phyloP scores from a whole-genome alignment of 2,329 filamentous ascomycete species.

The Fusarium cicatricum region DNA sequence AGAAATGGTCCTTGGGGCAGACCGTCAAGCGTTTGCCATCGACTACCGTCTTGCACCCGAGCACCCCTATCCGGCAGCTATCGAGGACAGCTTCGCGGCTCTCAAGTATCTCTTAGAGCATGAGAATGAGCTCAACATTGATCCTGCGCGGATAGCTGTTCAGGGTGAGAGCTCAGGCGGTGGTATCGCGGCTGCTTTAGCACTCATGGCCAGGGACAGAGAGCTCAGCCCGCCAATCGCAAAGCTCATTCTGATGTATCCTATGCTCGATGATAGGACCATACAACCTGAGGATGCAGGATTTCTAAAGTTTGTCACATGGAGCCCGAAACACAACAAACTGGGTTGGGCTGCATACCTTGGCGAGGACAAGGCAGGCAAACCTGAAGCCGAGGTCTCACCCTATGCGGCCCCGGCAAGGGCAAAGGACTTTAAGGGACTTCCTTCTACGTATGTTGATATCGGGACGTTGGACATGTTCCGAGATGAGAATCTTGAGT shows the following conservation, averaged over 20 bases:
- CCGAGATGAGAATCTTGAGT: slow-evolving; percentile 27
- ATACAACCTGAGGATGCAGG: background rate
- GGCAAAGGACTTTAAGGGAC: slow-evolving; percentile 12
- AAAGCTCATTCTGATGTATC: slow-evolving; percentile 30
- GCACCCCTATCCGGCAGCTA: slow-evolving; percentile 14
- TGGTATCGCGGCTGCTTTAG: slow-evolving; percentile 16
- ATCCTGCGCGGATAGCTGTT: slow-evolving; percentile 23
- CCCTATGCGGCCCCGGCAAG: too few relatives aligned
- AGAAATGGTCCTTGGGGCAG: background rate
- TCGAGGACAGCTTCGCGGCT: slow-evolving; percentile 32
- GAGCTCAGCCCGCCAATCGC: slow-evolving; percentile 22
- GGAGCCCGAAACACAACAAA: slow-evolving; percentile 13
- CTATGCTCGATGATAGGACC: slow-evolving; percentile 32
- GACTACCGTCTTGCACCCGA: slow-evolving; percentile 37
- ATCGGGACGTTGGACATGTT: slow-evolving; percentile 34
- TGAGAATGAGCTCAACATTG: slow-evolving; percentile 26
- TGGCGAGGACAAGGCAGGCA: slow-evolving; percentile 28
- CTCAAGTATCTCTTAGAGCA: slow-evolving; percentile 25
- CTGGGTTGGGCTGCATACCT: slow-evolving; percentile 33
- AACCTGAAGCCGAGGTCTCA: slow-evolving; percentile 8
- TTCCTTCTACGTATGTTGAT: slow-evolving; percentile 31
- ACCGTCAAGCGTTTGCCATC: slow-evolving; percentile 30
- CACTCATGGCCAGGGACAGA: slow-evolving; percentile 29
- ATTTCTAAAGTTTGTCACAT: slow-evolving; percentile 22
- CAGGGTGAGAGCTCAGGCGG: slow-evolving; percentile 33